phyloP scores from a whole-genome alignment of 2,329 filamentous ascomycete genomes.

The Meredithiella fracta region DNA sequence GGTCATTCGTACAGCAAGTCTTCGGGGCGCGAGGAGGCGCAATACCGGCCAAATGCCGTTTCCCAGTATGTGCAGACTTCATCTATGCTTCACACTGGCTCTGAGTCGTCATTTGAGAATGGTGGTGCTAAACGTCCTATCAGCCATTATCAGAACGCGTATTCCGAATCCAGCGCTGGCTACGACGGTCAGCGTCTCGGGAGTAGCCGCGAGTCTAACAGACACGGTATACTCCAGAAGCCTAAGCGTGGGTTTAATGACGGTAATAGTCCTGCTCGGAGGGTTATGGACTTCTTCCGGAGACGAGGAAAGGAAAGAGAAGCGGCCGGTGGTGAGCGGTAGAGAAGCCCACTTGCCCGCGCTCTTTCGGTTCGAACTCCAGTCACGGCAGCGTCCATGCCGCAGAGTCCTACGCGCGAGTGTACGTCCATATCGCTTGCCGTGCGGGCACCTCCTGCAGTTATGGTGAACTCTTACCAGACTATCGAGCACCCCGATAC shows the following conservation, averaged over 20 bases:
- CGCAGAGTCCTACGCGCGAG: background rate
- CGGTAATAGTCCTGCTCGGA: conserved; percentile 62
- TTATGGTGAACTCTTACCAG: background rate
- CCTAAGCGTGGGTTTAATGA: conserved; percentile 68
- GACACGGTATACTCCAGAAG: conserved; percentile 55
- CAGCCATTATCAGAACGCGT: conserved; percentile 28
- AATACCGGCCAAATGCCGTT: conserved; percentile 21
- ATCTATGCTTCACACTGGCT: conserved; percentile 32
- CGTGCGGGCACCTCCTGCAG: background rate
- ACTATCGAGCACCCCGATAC: background rate
- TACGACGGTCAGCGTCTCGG: conserved; percentile 26
- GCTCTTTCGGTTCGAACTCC: conserved; percentile 10
- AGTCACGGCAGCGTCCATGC: conserved; percentile 1
- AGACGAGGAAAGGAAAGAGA: conserved; percentile 54
- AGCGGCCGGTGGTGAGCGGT: conserved; percentile 12
- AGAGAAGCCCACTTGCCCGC: conserved; percentile 12
- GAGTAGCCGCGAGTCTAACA: conserved; percentile 17
- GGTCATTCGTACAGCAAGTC: conserved; percentile 7
- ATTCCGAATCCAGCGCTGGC: conserved; percentile 26
- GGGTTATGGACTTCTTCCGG: conserved; percentile 97
- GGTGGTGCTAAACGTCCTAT: conserved; percentile 9
- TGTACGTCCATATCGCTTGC: background rate
- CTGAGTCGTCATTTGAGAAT: conserved; percentile 36
- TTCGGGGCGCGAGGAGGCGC: background rate
- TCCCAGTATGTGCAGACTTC: conserved; percentile 31